A percentile compares a stretch with the other conserved stretches of the same genome.
phyloP scores from a whole-genome alignment of 257 asterid genomes.

The Solanum sitiens region DNA sequence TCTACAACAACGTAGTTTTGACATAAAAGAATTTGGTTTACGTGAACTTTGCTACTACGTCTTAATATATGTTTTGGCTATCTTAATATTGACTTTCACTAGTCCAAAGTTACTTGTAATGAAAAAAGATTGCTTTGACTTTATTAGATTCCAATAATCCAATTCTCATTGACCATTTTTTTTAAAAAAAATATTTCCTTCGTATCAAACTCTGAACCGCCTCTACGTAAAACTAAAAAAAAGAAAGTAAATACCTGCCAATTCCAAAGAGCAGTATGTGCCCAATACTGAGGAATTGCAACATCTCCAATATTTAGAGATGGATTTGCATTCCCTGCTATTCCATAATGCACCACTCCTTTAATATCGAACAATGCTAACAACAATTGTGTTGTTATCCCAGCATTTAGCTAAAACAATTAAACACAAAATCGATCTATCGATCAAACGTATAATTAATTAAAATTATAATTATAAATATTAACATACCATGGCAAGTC shows the following conservation, averaged over 20 bases:
- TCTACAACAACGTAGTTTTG: too few species aligned
- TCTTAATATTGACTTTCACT: neutral
- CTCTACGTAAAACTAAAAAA: too few species aligned
- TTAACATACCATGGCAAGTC: slow-evolving; percentile 35
- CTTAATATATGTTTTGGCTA: neutral
- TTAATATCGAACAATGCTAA: slow-evolving; percentile 29
- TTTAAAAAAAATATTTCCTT: neutral
- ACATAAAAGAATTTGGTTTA: too few species aligned
- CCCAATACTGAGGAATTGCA: slow-evolving; percentile 44
- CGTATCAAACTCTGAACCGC: neutral
- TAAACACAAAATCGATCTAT: neutral
- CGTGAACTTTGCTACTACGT: neutral
- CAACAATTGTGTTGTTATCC: slow-evolving; percentile 43
- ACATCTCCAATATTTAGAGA: slow-evolving; percentile 46
- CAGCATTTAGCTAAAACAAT: slow-evolving; percentile 39
- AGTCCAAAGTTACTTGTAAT: neutral
- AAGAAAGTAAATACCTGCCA: slow-evolving; percentile 34
- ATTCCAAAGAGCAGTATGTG: slow-evolving; percentile 51
- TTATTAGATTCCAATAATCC: neutral
- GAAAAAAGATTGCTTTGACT: neutral
- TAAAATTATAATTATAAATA: neutral
- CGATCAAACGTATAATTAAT: neutral
- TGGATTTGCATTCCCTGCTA: slow-evolving; percentile 62
- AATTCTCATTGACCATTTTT: too few species aligned
- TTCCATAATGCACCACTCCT: slow-evolving; percentile 66